These are phyloP conservation scores for Dimargaris cristalligena DNA, from an alignment of 192 early-diverging fungal species.

Conservation along the genomic window DNA sequence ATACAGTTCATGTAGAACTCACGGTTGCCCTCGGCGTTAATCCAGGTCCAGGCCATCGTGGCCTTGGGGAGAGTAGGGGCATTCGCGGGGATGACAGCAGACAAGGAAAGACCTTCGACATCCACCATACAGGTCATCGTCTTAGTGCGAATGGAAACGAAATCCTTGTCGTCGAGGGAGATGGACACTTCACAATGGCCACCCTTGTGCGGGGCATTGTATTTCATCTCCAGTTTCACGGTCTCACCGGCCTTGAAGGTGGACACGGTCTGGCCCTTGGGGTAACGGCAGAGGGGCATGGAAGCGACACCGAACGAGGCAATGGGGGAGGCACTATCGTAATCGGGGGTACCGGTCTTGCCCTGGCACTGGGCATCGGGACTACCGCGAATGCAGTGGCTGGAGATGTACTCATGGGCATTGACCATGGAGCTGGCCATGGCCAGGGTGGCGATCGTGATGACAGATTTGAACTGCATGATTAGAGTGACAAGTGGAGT, in stretches of 20 bases:
- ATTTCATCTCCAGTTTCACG: constrained; percentile 10
- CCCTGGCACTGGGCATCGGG: background rate
- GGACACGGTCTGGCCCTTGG: background rate
- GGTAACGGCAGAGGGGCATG: background rate
- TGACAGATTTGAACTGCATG: too few species aligned
- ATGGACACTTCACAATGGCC: constrained; percentile 35
- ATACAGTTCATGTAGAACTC: constrained; percentile 34
- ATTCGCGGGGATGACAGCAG: constrained; percentile 20
- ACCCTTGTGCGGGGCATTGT: constrained; percentile 21
- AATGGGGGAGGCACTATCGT: background rate
- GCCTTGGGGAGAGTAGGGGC: constrained; percentile 21
- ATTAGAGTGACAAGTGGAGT: too few species aligned
- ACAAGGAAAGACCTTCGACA: constrained; percentile 10
- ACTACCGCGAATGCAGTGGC: background rate
- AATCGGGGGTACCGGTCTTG: background rate
- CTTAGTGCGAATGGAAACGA: constrained; percentile 23
- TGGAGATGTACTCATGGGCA: background rate
- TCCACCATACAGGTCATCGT: constrained; percentile 11
- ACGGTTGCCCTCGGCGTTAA: constrained; percentile 32
- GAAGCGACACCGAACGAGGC: background rate
- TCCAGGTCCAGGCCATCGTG: constrained; percentile 31
- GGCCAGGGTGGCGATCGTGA: too few species aligned
- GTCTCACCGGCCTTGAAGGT: constrained; percentile 14
- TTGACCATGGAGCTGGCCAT: background rate
- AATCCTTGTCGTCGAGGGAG: constrained; percentile 26